Conservation (phyloP, 441 rosid species). For the Jatropha multifida region DNA sequence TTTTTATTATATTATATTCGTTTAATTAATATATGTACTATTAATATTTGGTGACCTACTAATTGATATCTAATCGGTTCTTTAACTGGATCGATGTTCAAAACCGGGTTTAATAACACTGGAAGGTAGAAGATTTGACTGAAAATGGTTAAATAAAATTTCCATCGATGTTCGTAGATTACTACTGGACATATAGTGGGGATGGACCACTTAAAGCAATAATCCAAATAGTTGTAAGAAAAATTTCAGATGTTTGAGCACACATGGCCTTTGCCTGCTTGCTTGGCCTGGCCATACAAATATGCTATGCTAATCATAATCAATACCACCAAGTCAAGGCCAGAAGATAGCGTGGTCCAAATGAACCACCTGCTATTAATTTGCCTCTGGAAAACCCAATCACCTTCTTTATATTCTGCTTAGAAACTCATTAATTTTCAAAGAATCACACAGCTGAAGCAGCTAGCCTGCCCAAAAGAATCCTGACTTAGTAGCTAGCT, state of each 20-base stretch:
- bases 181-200: conserved; percentile 4
- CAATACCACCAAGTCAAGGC: conserved; percentile 14
- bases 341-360: conserved; percentile 9
- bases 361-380: conserved; percentile 17
- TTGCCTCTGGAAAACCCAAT: conserved; percentile 22
- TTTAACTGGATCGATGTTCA: too few relatives aligned
- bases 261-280: conserved; percentile 18
- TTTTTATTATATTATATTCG: too few relatives aligned
- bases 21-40: too few relatives aligned
- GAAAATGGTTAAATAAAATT: background rate
- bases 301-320: conserved; percentile 25
- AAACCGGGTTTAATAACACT: too few relatives aligned
- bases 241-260: conserved; percentile 27
- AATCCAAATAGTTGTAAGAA: conserved; percentile 22
- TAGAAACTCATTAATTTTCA: background rate
- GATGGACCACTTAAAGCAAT: conserved; percentile 28
- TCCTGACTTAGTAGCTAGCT: too few relatives aligned
- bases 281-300: conserved; percentile 21
- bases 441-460: background rate
- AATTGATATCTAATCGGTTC: too few relatives aligned
- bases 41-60: too few relatives aligned
- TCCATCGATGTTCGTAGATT: background rate
- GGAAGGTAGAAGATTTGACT: background rate
- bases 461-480: too few relatives aligned
- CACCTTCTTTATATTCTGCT: background rate